These are phyloP conservation scores for Penicillium paneum DNA, from an alignment of 2,329 filamentous ascomycete genomes.

Conservation along the genomic window DNA sequence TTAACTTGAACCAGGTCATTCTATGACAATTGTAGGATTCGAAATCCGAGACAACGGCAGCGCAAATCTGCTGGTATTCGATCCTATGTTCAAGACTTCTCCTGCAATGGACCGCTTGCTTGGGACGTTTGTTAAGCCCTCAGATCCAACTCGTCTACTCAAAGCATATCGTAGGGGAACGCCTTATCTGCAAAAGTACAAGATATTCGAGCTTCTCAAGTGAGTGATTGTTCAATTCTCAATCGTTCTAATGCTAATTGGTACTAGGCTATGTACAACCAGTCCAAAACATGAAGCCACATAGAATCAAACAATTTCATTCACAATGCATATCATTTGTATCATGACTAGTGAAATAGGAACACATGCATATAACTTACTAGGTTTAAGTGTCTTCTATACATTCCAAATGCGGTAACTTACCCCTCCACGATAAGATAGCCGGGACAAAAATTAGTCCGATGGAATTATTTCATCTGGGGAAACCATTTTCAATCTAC, in stretches of 20 bases:
- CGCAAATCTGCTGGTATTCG: constrained; percentile 76
- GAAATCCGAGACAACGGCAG: constrained; percentile 65
- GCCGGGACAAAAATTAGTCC: constrained; percentile 18
- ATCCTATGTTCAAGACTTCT: constrained; percentile 75
- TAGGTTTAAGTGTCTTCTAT: neutral
- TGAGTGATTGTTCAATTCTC: constrained; percentile 33
- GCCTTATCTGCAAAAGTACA: constrained; percentile 65
- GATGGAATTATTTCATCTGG: constrained; percentile 19
- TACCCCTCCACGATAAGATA: constrained; percentile 17
- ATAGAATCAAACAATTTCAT: neutral
- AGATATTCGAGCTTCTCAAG: constrained; percentile 77
- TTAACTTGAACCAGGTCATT: constrained; percentile 63
- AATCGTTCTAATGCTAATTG: neutral
- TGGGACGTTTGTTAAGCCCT: constrained; percentile 42
- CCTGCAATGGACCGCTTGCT: constrained; percentile 60
- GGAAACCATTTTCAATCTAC: constrained; percentile 5
- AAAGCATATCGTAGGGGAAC: constrained; percentile 70
- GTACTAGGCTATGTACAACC: constrained; percentile 6
- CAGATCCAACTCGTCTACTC: constrained; percentile 55
- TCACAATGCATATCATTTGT: neutral
- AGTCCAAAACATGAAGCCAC: neutral
- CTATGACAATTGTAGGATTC: constrained; percentile 82
- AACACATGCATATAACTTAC: neutral
- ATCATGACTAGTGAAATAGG: neutral
- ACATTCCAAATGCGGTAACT: constrained; percentile 4